Conservation (phyloP, 768 basidiomycete species). For the Strobilomyces echinocephalus region DNA sequence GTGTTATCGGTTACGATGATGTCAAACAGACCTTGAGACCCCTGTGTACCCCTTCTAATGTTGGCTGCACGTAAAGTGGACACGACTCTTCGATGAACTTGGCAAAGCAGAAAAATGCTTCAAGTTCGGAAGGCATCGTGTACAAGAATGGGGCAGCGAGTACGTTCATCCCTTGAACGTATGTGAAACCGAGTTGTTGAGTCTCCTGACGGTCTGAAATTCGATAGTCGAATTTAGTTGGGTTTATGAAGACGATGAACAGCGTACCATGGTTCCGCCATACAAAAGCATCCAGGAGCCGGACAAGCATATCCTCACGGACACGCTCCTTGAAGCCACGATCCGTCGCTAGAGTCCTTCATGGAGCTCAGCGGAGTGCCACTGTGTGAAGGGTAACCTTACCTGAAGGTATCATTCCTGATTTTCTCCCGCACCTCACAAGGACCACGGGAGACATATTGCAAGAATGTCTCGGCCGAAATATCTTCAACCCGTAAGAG, state of each 20-base stretch:
- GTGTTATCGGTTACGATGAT: background rate
- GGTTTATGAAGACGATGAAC: background rate
- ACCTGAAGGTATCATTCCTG: constrained; percentile 95
- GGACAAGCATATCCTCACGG: constrained; percentile 93
- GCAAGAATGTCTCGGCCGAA: constrained; percentile 67
- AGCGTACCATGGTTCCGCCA: constrained; percentile 84
- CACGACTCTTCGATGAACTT: constrained; percentile 94
- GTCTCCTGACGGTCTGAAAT: constrained; percentile 66
- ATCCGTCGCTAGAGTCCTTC: constrained; percentile 87
- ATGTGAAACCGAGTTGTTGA: constrained; percentile 84
- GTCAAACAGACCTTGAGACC: constrained; percentile 72
- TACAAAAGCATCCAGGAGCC: constrained; percentile 95
- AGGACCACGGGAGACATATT: constrained; percentile 78
- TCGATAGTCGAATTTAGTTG: background rate
- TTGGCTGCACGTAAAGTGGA: constrained; percentile 96
- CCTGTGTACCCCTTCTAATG: constrained; percentile 90
- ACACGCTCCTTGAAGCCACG: constrained; percentile 97
- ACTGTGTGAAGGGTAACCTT: constrained; percentile 5
- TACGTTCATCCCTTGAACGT: constrained; percentile 99
- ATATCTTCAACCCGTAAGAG: constrained; percentile 77
- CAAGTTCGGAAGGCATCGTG: constrained; percentile 95
- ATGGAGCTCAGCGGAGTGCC: background rate
- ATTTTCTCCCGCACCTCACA: constrained; percentile 90
- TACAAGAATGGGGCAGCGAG: constrained; percentile 97
- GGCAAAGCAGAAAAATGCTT: constrained; percentile 95